Percentiles rank a stretch among this genome's conserved stretches.
Conservation (phyloP, 192 early-diverging fungal species). For the Entophlyctis luteolus region DNA sequence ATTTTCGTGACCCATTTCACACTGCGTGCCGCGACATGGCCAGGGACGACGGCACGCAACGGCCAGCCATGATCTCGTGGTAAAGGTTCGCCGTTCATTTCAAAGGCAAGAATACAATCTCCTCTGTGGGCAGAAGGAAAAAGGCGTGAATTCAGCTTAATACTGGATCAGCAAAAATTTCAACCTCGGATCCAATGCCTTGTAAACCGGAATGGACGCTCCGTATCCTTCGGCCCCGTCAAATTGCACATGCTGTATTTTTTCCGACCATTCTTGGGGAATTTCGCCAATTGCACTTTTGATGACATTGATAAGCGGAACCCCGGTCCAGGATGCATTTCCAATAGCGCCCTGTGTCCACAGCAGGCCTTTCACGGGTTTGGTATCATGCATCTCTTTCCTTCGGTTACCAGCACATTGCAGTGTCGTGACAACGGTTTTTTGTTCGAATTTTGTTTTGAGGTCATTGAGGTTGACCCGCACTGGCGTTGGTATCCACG, state of each 20-base stretch:
- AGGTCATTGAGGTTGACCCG: constrained; percentile 49
- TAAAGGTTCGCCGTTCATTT: constrained; percentile 52
- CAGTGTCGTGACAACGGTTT: constrained; percentile 60
- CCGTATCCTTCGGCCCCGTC: constrained; percentile 22
- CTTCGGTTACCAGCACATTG: constrained; percentile 85
- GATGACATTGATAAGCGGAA: constrained; percentile 72
- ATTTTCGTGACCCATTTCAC: constrained; percentile 70
- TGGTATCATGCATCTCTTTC: constrained; percentile 71
- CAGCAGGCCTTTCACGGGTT: constrained; percentile 74
- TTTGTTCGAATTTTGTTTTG: constrained; percentile 44
- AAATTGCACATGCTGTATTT: constrained; percentile 51
- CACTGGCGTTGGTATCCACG: constrained; percentile 40
- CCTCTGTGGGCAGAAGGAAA: constrained; percentile 59
- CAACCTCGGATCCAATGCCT: too few species aligned
- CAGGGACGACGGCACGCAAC: constrained; percentile 81
- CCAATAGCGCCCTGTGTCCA: constrained; percentile 76
- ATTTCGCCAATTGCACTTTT: constrained; percentile 55
- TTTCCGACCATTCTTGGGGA: constrained; percentile 62
- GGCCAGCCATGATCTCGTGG: constrained; percentile 74
- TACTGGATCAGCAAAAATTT: too few species aligned
- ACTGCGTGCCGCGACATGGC: constrained; percentile 80
- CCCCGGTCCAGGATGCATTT: constrained; percentile 78
- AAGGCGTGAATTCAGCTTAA: too few species aligned
- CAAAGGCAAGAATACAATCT: constrained; percentile 70
- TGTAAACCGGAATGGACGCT: not conserved